Base-by-base conservation (phyloP, 2,329 filamentous ascomycete genomes). In the Rhytidhysteron rufulum region DNA sequence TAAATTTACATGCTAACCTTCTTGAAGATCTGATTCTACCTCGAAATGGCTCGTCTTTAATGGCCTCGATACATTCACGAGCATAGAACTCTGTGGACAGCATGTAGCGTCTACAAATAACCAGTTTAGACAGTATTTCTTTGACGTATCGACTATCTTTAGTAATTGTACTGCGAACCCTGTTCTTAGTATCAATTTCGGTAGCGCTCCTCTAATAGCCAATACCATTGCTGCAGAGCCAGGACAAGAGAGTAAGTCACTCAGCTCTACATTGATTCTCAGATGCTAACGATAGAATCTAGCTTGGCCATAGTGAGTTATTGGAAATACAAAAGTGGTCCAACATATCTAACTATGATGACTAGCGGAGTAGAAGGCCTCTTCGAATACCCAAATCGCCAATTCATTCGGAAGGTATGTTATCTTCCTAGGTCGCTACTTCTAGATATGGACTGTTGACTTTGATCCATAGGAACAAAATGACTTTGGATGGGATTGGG, bases 401-500 rank as follows among this genome's bases (percentile, higher is more conserved):
- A 73, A 54, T 80, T 76, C 45, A 74, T 82, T 25, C 70, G 79
- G 21, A 82, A 83, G 52, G n/a, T n/a, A n/a, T n/a, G n/a, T n/a
- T n/a, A n/a, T n/a, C n/a, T n/a, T n/a, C n/a, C n/a, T n/a, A n/a
- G n/a, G n/a, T n/a, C n/a, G n/a, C n/a, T n/a, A n/a, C n/a, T n/a
- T n/a, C n/a, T n/a, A n/a, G n/a, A n/a, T n/a, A n/a, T n/a, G n/a
- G n/a, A n/a, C n/a, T n/a, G n/a, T n/a, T n/a, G n/a, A n/a, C n/a
- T n/a, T n/a, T n/a, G n/a, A n/a, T n/a, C n/a, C n/a, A n/a, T n/a
- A n/a, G n/a, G 73, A 82, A 51, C 75, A 82, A 54, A 77, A 69
- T 6, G 78, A 82, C 54, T 82, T 82, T 55, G 80, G 80, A 2
- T 83, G 79, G 80, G 47, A 55, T 31, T 80, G 78, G 78, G 77